Evolutionary conservation across 2,329 filamentous ascomycete species (phyloP).

Genomic region (Alternaria consortialis): DNA sequence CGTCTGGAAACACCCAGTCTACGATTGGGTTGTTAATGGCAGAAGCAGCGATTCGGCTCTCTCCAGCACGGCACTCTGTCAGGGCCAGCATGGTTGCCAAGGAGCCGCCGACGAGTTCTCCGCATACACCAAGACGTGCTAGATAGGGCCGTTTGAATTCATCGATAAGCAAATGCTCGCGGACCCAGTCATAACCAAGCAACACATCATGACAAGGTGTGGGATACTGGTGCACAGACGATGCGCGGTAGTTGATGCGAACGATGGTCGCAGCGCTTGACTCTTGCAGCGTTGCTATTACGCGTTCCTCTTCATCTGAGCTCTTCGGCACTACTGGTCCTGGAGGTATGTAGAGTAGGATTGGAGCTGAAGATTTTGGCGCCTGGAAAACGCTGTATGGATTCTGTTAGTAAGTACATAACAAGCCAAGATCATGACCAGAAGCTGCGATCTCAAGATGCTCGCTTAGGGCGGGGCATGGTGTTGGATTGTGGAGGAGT

Average conservation of each 20-base stretch:
- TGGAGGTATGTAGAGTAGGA: slow-evolving; percentile 56
- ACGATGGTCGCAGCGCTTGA: slow-evolving; percentile 54
- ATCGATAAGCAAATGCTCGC: slow-evolving; percentile 47
- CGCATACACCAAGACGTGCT: slow-evolving; percentile 55
- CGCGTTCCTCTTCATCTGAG: slow-evolving; percentile 38
- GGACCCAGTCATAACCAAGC: slow-evolving; percentile 59
- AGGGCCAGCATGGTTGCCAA: slow-evolving; percentile 60
- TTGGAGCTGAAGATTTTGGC: slow-evolving; percentile 36
- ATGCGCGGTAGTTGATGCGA: slow-evolving; percentile 57
- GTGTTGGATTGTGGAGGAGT: slow-evolving; percentile 1
- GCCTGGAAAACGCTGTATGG: slow-evolving; percentile 47
- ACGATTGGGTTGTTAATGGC: slow-evolving; percentile 59
- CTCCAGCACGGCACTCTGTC: slow-evolving; percentile 58
- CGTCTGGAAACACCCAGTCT: slow-evolving; percentile 58
- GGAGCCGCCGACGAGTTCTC: slow-evolving; percentile 59
- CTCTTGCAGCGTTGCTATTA: slow-evolving; percentile 48
- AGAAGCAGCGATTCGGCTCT: slow-evolving; percentile 55
- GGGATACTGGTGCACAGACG: slow-evolving; percentile 51
- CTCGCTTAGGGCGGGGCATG: slow-evolving; percentile 8
- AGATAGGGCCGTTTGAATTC: slow-evolving; percentile 30
- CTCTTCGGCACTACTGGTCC: slow-evolving; percentile 48
- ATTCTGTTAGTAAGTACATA: slow-evolving; percentile 14
- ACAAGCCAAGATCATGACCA: not conserved
- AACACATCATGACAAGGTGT: slow-evolving; percentile 59
- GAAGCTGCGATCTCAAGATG: not conserved